Base-by-base conservation (phyloP, 1,284 basidiomycete species). In the Dichomitus squalens region DNA sequence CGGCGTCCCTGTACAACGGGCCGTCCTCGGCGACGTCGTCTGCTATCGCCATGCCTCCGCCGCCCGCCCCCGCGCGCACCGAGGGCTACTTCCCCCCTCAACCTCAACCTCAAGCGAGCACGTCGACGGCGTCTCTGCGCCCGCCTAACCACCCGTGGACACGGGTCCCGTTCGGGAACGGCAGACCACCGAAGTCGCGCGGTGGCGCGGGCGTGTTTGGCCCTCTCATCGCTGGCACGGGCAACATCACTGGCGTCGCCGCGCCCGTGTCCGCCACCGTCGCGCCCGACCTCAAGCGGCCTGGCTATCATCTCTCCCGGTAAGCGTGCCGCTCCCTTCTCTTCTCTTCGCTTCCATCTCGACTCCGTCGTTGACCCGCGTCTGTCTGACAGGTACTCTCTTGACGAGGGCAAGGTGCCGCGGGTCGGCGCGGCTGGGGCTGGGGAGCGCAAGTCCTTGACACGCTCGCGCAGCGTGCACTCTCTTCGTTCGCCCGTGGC, bases 161-260 rank as follows among this genome's bases (percentile, higher is more conserved):
- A n/a, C 52, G 60, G 12, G 36, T 54, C 3, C 41, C 53, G 6
- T 55, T 65, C 21, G 57, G 58, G 4, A 67, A 68, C 14, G 34
- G 53, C 6, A 68, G 76, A 12, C 87, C 84, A 4, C 74, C 81
- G 36, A 76, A 78, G 2, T 78, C 84, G 8, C 73, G 80, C 46
- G 83, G 76, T 56, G 81, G 77, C 7, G 90, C 79, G 0, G 90
- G 90, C 4, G 88, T 89, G 0, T 84, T 92, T 64, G 90, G 88
- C 11, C 82, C 87, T 7, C 79, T 93, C 44, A 85, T 93, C 39
- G 84, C 88, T 23, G 86, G 83, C 59, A 87, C 90, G 0, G 87
- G 85, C 2, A 88, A 87, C 61, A 73, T 87, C 31, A 75, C 75
- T 11, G 86, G 85, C 23, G 76, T 77, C 1, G 87, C 86, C 4